phyloP scores from a whole-genome alignment of 1,284 basidiomycete genomes.

The Neonothopanus nambi region DNA sequence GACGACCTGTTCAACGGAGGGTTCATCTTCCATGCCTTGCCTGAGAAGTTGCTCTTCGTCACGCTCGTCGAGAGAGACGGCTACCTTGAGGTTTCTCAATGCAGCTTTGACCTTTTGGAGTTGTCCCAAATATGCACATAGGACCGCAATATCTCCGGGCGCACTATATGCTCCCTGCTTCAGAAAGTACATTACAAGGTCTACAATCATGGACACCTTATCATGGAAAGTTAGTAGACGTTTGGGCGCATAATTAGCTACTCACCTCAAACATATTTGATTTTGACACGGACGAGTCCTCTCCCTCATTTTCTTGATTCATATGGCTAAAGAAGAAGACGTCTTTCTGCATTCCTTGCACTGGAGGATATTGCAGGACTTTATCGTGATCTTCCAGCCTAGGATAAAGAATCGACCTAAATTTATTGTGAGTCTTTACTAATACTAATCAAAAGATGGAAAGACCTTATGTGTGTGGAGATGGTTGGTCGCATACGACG shows the following conservation, averaged over 20 bases:
- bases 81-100: constrained; percentile 45
- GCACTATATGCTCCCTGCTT: constrained; percentile 59
- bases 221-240: neutral
- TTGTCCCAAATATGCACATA: constrained; percentile 78
- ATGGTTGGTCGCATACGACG: constrained; percentile 61
- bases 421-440: constrained; percentile 28
- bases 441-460: constrained; percentile 17
- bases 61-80: constrained; percentile 67
- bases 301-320: constrained; percentile 51
- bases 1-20: constrained; percentile 45
- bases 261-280: constrained; percentile 67
- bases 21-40: constrained; percentile 41
- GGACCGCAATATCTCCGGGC: constrained; percentile 71
- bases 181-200: constrained; percentile 68
- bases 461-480: constrained; percentile 45
- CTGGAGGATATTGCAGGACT: constrained; percentile 49
- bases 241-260: neutral
- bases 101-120: constrained; percentile 57
- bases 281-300: constrained; percentile 58
- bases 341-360: constrained; percentile 57
- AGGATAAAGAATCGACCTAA: constrained; percentile 60
- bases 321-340: constrained; percentile 62
- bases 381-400: constrained; percentile 54
- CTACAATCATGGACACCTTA: constrained; percentile 69
- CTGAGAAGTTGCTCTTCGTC: constrained; percentile 60